phyloP scores from a whole-genome alignment of 1,139 yeast genomes.

The Magnusiomyces starmeri region DNA sequence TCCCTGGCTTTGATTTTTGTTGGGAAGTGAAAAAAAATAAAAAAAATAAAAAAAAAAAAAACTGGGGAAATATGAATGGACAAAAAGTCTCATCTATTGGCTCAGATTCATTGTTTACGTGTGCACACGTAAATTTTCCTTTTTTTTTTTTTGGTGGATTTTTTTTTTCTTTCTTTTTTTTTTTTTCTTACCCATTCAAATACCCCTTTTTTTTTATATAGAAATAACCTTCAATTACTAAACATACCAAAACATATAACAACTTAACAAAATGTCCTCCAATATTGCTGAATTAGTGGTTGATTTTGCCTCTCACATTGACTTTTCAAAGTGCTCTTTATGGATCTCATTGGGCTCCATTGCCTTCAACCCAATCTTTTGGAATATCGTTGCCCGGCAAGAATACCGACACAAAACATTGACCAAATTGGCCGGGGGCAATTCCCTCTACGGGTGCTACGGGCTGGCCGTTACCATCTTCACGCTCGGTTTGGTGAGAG shows the following conservation, averaged over 20 bases:
- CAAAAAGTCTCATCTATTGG: too few species aligned
- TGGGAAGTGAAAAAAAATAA: not conserved
- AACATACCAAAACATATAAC: too few species aligned
- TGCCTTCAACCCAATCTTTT: conserved; percentile 86
- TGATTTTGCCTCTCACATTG: conserved; percentile 15
- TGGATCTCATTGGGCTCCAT: conserved; percentile 40
- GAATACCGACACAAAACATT: conserved; percentile 72
- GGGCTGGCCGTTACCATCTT: conserved; percentile 74
- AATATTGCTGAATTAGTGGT: not conserved
- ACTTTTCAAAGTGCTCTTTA: conserved; percentile 18
- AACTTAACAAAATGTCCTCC: conserved; percentile 5
- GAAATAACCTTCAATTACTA: too few species aligned
- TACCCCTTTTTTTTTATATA: not conserved
- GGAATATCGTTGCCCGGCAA: conserved; percentile 86
- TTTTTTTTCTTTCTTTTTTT: not conserved
- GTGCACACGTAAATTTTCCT: not conserved
- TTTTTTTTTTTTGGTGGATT: not conserved
- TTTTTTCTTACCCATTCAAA: not conserved
- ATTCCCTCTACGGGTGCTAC: conserved; percentile 72
- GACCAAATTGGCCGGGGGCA: conserved; percentile 66
- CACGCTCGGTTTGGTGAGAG: conserved; percentile 75
- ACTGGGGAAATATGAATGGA: too few species aligned
- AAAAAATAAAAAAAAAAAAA: too few species aligned
- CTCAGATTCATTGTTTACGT: too few species aligned
- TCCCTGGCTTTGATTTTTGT: too few species aligned